phyloP scores from a whole-genome alignment of 208 protist species.

The Crithidia mellificae region DNA sequence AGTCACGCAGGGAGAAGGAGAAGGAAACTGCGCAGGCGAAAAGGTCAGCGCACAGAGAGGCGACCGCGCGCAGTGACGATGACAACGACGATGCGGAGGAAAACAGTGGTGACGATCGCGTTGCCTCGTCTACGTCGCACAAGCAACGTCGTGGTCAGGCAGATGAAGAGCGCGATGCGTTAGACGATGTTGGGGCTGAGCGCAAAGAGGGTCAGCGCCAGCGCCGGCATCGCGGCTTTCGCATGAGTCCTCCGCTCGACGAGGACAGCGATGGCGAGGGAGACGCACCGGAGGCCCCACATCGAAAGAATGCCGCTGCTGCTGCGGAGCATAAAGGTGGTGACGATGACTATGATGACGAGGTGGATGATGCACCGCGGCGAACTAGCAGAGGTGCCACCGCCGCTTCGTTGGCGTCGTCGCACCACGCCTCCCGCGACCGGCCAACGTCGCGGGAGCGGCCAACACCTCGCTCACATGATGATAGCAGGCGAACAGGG shows the following conservation, averaged over 20 bases:
- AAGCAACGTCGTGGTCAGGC: no score
- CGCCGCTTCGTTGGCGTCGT: no score
- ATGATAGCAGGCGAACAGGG: neutral
- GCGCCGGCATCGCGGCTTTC: constrained; percentile 9
- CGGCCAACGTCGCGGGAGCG: neutral
- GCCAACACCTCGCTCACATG: neutral
- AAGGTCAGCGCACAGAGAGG: no score
- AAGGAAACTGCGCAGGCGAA: no score
- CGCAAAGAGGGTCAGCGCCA: neutral
- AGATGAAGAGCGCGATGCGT: neutral
- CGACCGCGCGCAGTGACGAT: no score
- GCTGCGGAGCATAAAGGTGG: no score
- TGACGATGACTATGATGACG: no score
- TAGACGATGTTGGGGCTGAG: neutral
- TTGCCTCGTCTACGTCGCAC: neutral
- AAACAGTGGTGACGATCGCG: neutral
- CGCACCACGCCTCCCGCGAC: neutral
- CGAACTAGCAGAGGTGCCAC: no score
- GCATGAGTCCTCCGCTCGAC: constrained; percentile 4
- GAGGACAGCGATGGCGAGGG: neutral
- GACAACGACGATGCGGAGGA: neutral
- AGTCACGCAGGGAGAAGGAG: no score
- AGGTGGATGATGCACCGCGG: no score
- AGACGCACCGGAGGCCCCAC: no score
- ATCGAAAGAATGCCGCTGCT: no score